Evolutionary conservation across 2,329 filamentous ascomycete species (phyloP).

Genomic region (Paecilomyces dactylethromorphus): DNA sequence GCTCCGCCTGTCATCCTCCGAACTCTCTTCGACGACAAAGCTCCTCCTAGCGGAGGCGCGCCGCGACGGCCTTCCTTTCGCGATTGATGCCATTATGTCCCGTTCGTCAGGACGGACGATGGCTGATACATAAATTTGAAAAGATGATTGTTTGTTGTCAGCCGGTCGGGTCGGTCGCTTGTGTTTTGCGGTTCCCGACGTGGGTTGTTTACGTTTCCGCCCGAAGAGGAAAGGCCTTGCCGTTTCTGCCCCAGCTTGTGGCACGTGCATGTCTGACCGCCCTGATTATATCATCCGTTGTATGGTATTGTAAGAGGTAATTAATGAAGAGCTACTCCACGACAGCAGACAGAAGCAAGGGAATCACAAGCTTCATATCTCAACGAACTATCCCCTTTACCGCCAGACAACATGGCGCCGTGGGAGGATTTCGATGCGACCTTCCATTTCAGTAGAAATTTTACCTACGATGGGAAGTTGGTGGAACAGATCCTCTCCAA

Average conservation of each 20-base stretch:
- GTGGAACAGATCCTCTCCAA: constrained; percentile 59
- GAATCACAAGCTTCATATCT: neutral
- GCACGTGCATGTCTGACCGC: constrained; percentile 17
- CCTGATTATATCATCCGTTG: constrained; percentile 5
- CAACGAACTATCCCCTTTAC: neutral
- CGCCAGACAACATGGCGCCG: constrained; percentile 25
- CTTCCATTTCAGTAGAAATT: constrained; percentile 56
- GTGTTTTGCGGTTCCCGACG: constrained; percentile 18
- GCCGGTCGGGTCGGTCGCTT: constrained; percentile 2
- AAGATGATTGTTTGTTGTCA: constrained; percentile 8
- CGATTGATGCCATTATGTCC: constrained; percentile 31
- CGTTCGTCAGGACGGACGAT: constrained; percentile 5
- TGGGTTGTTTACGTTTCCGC: constrained; percentile 33
- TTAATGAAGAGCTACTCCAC: neutral
- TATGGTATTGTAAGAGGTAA: constrained; percentile 8
- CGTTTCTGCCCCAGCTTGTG: constrained; percentile 28
- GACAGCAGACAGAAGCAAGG: neutral
- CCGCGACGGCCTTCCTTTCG: constrained; percentile 50
- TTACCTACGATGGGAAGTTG: constrained; percentile 56
- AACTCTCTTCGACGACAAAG: constrained; percentile 68
- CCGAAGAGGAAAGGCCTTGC: constrained; percentile 24
- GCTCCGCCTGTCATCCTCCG: constrained; percentile 63
- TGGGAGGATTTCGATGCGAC: constrained; percentile 62
- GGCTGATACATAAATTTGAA: constrained; percentile 21
- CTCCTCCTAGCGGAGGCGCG: constrained; percentile 60